Conservation (phyloP, 2,329 filamentous ascomycete genomes). For the Ceratocystis destructans region DNA sequence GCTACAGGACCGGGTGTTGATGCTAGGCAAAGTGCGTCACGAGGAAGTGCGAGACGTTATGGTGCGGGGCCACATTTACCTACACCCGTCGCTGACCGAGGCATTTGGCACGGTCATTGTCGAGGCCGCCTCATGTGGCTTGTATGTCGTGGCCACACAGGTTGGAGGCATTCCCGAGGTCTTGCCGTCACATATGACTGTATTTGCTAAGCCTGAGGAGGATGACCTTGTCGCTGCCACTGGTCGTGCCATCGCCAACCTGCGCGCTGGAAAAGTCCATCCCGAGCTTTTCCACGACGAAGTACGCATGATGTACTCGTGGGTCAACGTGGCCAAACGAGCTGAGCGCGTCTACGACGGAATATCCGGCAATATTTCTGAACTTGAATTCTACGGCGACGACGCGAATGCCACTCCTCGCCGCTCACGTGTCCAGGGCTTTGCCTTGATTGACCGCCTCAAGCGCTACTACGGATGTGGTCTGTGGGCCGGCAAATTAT, state of each 20-base stretch:
- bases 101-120: conserved; percentile 97
- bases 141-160: conserved; percentile 93
- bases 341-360: conserved; percentile 94
- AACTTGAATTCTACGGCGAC: conserved; percentile 62
- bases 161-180: conserved; percentile 97
- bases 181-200: conserved; percentile 89
- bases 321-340: conserved; percentile 85
- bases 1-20: conserved; percentile 81
- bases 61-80: conserved; percentile 90
- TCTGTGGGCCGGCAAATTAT: conserved; percentile 95
- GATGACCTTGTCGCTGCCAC: conserved; percentile 87
- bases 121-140: conserved; percentile 84
- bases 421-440: conserved; percentile 62
- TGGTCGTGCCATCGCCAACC: conserved; percentile 70
- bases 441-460: conserved; percentile 82
- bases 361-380: conserved; percentile 71
- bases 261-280: conserved; percentile 73
- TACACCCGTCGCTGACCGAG: conserved; percentile 89
- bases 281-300: conserved; percentile 94
- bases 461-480: conserved; percentile 97
- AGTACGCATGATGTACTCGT: conserved; percentile 97
- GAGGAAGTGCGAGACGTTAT: conserved; percentile 97
- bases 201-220: conserved; percentile 92
- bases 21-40: conserved; percentile 83
- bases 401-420: conserved; percentile 49